Evolutionary conservation across 768 basidiomycete species (phyloP), one percentile per base, ranked within the genome.

Genomic region (Krasilnikovozyma curviuscula): DNA sequence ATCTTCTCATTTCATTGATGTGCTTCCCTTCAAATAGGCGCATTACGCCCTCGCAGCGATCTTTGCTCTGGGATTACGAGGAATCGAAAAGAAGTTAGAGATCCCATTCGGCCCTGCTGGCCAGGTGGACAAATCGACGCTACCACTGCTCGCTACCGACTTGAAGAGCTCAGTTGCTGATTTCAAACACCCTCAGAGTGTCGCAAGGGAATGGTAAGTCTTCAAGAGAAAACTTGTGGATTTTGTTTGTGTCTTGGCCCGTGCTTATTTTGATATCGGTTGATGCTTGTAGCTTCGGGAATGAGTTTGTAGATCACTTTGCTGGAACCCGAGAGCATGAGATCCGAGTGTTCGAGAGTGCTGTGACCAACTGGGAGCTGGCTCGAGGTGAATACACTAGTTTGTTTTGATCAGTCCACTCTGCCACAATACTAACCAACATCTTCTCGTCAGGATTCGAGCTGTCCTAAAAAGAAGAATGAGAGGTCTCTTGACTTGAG

Each of bases 291-390:
- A n/a, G 84, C 34, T 76, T 97, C 48, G 91, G 89, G 0, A 68
- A 86, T 58, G 77, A 76, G 21, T 93, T 95, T 59, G 83, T 97
- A 1, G 83, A 97, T 14, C 93, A 98, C 61, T 91, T 75, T 58
- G 85, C 82, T 3, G 89, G 86, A 7, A 97, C 93, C n/a, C 75
- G 91, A 57, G 74, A 84, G 62, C 81, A 95, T 61, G 88, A 91
- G 61, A 77, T 89, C 48, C 76, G 70, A 45, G 57, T 81, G 23
- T 89, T 83, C 79, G 81, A 85, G 56, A 74, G 78, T 57, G 83
- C 85, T 2, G 85, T 91, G 32, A 93, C 89, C 10, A 79, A 74
- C 61, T 95, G 84, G 88, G 89, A 91, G 44, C n/a, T n/a, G n/a
- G n/a, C n/a, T n/a, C n/a, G n/a, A n/a, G n/a, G n/a, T n/a, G n/a